These are phyloP conservation scores for Teratosphaeria nubilosa DNA, from an alignment of 2,329 filamentous ascomycete genomes.

Conservation along the genomic window DNA sequence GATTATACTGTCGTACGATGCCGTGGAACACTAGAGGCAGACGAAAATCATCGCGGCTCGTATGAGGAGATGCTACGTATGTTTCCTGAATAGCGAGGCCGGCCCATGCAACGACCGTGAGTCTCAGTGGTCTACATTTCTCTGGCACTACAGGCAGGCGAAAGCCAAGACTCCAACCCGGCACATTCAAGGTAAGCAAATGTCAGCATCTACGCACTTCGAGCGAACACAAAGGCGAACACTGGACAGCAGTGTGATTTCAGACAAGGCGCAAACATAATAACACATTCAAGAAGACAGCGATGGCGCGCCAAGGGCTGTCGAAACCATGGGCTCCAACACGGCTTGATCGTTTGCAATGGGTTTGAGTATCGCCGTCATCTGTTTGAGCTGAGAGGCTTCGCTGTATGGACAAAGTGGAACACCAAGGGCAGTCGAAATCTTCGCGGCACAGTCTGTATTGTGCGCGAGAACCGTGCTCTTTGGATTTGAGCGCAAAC, in stretches of 20 bases:
- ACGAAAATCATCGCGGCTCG: neutral
- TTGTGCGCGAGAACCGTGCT: neutral
- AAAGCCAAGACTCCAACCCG: neutral
- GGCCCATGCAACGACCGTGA: neutral
- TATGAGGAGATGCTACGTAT: neutral
- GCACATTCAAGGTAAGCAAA: neutral
- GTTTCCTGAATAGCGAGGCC: neutral
- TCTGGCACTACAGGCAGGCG: neutral
- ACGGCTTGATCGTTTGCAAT: neutral
- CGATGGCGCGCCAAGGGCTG: neutral
- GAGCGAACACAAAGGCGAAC: neutral
- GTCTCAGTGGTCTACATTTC: neutral
- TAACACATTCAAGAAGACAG: neutral
- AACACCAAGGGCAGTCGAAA: neutral
- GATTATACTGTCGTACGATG: neutral
- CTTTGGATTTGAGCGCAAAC: neutral
- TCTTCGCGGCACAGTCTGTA: neutral
- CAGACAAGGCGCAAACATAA: neutral
- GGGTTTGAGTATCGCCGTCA: neutral
- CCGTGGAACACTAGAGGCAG: neutral
- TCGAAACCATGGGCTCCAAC: neutral
- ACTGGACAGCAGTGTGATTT: neutral
- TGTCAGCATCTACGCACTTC: neutral
- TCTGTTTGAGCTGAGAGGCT: neutral
- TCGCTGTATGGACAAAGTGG: neutral